Evolutionary conservation across 495 filamentous ascomycete genomes (phyloP).

Genomic region (Penicillium mononematosum): DNA sequence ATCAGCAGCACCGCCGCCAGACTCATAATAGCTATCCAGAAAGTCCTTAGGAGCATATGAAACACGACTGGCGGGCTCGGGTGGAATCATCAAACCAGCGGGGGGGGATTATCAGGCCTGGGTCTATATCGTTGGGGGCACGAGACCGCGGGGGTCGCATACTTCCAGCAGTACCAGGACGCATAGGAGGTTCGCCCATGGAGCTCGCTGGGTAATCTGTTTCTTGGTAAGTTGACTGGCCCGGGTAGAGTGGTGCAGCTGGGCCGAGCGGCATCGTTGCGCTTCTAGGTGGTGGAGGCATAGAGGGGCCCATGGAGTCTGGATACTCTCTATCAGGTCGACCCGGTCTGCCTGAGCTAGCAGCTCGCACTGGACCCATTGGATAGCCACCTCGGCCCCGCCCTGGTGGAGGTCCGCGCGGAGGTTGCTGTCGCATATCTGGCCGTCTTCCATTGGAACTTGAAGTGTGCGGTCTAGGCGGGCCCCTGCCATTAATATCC

Average conservation of each 20-base stretch:
- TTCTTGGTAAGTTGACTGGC: conserved; percentile 36
- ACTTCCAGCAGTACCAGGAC: conserved; percentile 31
- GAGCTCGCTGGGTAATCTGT: conserved; percentile 21
- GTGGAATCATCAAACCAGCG: conserved; percentile 7
- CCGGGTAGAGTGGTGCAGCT: conserved; percentile 27
- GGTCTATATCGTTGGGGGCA: conserved; percentile 18
- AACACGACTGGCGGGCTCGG: conserved; percentile 24
- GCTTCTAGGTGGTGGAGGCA: conserved; percentile 36
- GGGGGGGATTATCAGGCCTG: conserved; percentile 17
- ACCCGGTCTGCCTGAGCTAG: conserved; percentile 30
- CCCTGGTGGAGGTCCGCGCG: conserved; percentile 26
- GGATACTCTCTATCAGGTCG: conserved; percentile 31
- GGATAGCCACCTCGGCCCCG: conserved; percentile 26
- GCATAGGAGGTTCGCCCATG: conserved; percentile 22
- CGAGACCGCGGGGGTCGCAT: conserved; percentile 20
- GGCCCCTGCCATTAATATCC: conserved; percentile 50
- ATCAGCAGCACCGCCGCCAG: conserved; percentile 25
- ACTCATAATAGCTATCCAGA: conserved; percentile 43
- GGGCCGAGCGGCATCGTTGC: conserved; percentile 38
- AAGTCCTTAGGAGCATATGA: conserved; percentile 37
- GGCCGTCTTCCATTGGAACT: conserved; percentile 37
- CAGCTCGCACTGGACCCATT: conserved; percentile 27
- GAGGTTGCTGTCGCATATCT: conserved; percentile 31
- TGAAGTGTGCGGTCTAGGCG: conserved; percentile 41
- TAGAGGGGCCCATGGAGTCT: conserved; percentile 31